phyloP scores from a whole-genome alignment of 2,329 filamentous ascomycete species.

The Cercospora citrullina region DNA sequence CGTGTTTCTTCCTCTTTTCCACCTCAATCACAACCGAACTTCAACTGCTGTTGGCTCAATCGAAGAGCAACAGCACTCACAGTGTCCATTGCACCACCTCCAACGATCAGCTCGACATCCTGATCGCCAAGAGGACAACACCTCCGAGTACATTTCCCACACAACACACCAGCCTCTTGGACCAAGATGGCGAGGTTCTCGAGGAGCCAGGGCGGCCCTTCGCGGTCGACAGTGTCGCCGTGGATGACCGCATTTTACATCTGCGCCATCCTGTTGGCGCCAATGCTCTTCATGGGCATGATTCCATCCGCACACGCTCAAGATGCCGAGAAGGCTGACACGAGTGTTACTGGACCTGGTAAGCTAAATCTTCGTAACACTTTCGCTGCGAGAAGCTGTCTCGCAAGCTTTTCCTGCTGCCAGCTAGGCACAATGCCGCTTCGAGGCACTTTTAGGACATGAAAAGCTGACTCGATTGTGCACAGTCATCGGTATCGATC shows the following conservation, averaged over 20 bases:
- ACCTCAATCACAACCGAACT: background rate
- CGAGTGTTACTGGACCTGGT: conserved; percentile 68
- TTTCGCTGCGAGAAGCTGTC: background rate
- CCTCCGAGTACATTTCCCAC: conserved; percentile 9
- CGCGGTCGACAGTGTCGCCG: conserved; percentile 33
- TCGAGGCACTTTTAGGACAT: background rate
- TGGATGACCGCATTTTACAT: conserved; percentile 92
- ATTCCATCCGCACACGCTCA: conserved; percentile 59
- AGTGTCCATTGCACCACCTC: background rate
- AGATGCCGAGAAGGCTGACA: conserved; percentile 72
- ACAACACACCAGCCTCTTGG: conserved; percentile 31
- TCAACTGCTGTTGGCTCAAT: background rate
- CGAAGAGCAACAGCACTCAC: background rate
- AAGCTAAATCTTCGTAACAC: conserved; percentile 26
- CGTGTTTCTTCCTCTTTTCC: background rate
- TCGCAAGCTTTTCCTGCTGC: background rate
- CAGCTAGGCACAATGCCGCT: background rate
- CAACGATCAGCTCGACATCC: background rate
- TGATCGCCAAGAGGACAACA: conserved; percentile 5
- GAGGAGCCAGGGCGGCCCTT: conserved; percentile 34
- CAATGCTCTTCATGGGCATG: conserved; percentile 78
- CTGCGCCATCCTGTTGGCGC: conserved; percentile 79
- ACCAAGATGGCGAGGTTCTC: conserved; percentile 40
- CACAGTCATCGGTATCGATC: conserved; percentile 86
- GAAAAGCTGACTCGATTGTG: conserved; percentile 4